Evolutionary conservation across 2,329 filamentous ascomycete species (phyloP), one percentile per base, ranked within the genome.

Genomic region (Penicillium sp.): DNA sequence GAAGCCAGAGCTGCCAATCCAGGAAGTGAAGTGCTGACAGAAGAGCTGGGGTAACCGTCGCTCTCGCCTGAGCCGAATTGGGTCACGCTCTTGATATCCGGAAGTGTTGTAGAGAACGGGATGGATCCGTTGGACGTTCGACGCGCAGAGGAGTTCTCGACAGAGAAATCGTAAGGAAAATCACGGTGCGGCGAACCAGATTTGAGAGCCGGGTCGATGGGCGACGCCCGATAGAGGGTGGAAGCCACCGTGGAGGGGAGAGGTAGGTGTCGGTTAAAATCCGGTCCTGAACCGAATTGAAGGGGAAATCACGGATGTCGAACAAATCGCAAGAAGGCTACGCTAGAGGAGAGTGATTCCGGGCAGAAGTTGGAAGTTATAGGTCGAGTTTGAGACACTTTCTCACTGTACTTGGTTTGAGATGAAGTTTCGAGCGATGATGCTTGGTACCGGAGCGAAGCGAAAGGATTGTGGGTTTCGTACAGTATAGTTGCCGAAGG

Each of bases 161-260:
- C 77, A 36, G 76, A 73, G 69, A 67, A 76, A 70, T 66, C 79
- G 63, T 70, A 74, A 41, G 67, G 51, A 29, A 73, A 65, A 47
- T 74, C 70, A 59, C 65, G 67, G 30, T 68, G 66, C 14, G 81
- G 76, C 60, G 80, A 79, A 34, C 76, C 74, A 61, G 78, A 72
- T 64, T 67, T 73, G 39, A 76, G 67, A 57, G 71, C 68, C 62
- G 75, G 74, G 66, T 78, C 81, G 70, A 82, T 78, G 78, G 81
- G 78, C 77, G 81, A 78, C 61, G 82, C 80, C 79, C 80, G 76
- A 67, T 82, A 84, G 55, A 84, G 76, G 68, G 83, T 74, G 67
- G 79, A 78, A 74, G 81, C 81, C 73, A 84, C 79, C 68, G 81
- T 80, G 73, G 80, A 84, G 76, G 82, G 78, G 79, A 79, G 82